phyloP scores from a whole-genome alignment of 345 rosid genomes.

The Dipteronia sinensis region DNA sequence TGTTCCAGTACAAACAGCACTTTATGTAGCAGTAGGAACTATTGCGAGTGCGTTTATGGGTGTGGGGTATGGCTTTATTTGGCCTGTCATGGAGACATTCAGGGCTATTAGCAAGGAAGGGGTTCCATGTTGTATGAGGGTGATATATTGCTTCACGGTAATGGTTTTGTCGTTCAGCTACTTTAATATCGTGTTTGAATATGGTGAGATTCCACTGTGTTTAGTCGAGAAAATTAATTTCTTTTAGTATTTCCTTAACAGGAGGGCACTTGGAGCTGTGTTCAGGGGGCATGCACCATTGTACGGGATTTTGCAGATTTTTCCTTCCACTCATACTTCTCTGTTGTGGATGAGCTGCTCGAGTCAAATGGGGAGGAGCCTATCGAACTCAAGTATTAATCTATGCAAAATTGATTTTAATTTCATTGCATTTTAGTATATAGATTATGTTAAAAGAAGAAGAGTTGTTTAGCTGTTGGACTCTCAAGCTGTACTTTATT shows the following conservation, averaged over 20 bases:
- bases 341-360: constrained; percentile 29
- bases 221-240: not conserved
- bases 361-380: constrained; percentile 25
- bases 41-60: not conserved
- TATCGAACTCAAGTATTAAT: constrained; percentile 6
- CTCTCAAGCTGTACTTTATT: not conserved
- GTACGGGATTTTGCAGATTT: constrained; percentile 30
- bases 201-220: not conserved
- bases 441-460: too few relatives aligned
- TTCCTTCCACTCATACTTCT: constrained; percentile 31
- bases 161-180: not conserved
- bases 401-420: too few relatives aligned
- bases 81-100: constrained; percentile 6
- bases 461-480: not conserved
- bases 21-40: not conserved
- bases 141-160: not conserved
- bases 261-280: constrained; percentile 30
- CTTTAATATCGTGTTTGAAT: not conserved
- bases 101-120: constrained; percentile 4
- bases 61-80: not conserved
- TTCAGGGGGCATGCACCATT: constrained; percentile 25
- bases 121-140: not conserved
- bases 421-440: too few relatives aligned
- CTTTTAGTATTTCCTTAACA: not conserved
- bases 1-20: not conserved